Base-by-base conservation (phyloP, 1,284 basidiomycete genomes). In the Quambalaria eucalypti region DNA sequence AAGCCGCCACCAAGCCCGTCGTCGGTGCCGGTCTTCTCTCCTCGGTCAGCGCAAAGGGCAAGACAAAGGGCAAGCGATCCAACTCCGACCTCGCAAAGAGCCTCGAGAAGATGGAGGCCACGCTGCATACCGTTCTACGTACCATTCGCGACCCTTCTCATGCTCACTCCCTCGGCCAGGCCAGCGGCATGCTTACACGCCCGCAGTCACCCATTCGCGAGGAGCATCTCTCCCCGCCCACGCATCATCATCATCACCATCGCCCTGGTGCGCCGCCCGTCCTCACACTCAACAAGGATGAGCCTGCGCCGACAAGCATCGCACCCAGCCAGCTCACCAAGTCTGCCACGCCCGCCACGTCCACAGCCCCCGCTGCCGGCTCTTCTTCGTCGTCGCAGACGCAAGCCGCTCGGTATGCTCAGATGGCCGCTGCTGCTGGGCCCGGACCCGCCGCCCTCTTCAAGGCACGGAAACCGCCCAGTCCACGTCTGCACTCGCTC, bases 381-480 rank as follows among this genome's bases (percentile, higher is more conserved):
- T 8, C 9, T 33, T 8, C 9, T 16, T 39, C 36, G 10, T 21
- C 16, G 36, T n/a, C 53, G 53, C 16, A 14, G 28, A 21, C 31
- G 48, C 9, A 40, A 48, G 19, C 26, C 53, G 23, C 31, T 33
- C 2, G 48, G n/a, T 19, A 23, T 30, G 28, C 21, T 49, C 5
- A 47, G 26, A 28, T 21, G 28, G n/a, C 46, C 33, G 16, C 36
- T 14, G 16, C 36, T 5, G 16, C 36, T 39, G 36, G 16, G 4
- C 10, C 36, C 36, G 19, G 42, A 14, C 14, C 21, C 42, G 19
- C 21, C n/a, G 42, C 42, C 7, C 9, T 8, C 8, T 21, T 12
- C 2, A 21, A 21, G 25, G 21, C 2, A 2, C 2, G n/a, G 19
- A 87, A 86, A 85, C 90, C 48, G 86, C 86, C 42, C 6, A 46